Evolutionary conservation across 1,139 yeast genomes (phyloP).

Genomic region (Saccharomycopsis phalli): DNA sequence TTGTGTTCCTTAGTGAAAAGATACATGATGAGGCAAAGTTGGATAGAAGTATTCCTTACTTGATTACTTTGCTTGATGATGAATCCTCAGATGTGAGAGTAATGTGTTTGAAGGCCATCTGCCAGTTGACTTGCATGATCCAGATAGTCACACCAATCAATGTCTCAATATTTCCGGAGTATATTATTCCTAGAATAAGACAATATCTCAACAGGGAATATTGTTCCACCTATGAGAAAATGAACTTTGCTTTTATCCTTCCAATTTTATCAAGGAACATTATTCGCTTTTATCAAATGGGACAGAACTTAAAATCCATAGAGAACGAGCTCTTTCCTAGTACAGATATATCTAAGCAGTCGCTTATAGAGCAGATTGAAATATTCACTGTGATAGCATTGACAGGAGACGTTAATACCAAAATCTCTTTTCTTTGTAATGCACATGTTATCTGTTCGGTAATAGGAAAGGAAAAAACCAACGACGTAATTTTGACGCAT

Average conservation of each 20-base stretch:
- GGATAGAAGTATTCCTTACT: constrained; percentile 77
- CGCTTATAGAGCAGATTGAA: constrained; percentile 45
- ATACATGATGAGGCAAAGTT: constrained; percentile 76
- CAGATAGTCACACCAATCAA: constrained; percentile 69
- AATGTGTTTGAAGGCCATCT: constrained; percentile 44
- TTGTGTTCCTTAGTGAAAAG: constrained; percentile 68
- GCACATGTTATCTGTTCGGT: constrained; percentile 71
- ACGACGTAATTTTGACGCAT: constrained; percentile 83
- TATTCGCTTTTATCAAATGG: constrained; percentile 55
- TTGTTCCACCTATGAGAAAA: constrained; percentile 42
- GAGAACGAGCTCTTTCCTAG: constrained; percentile 7
- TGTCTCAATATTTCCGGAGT: constrained; percentile 69
- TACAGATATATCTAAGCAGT: constrained; percentile 28
- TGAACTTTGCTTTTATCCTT: constrained; percentile 62
- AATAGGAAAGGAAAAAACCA: constrained; percentile 81
- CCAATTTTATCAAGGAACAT: constrained; percentile 63
- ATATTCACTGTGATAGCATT: constrained; percentile 54
- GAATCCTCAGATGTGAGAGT: constrained; percentile 50
- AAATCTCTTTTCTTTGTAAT: constrained; percentile 57
- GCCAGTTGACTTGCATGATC: constrained; percentile 57
- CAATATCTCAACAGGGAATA: constrained; percentile 33
- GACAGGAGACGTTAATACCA: constrained; percentile 63
- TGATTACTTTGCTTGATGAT: constrained; percentile 50
- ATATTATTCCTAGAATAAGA: constrained; percentile 63
- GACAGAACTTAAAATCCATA: constrained; percentile 41